These are phyloP conservation scores for Neoboletus magnificus DNA, from an alignment of 768 basidiomycete genomes.

Conservation along the genomic window DNA sequence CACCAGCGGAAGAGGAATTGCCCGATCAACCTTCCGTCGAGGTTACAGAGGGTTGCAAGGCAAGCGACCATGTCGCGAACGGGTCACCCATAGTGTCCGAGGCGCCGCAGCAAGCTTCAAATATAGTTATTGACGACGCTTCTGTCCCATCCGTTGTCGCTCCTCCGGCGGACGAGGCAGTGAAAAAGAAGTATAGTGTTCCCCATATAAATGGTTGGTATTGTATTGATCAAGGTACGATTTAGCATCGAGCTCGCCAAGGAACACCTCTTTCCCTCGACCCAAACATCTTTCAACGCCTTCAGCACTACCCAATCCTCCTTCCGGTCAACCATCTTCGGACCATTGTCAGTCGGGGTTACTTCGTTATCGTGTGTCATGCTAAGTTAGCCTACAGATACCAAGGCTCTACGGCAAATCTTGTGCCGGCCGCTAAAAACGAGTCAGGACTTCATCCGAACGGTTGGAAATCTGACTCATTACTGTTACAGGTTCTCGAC, in stretches of 20 bases:
- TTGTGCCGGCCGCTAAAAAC: not conserved
- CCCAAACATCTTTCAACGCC: conserved; percentile 18
- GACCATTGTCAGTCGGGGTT: conserved; percentile 50
- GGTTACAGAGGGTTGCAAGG: not conserved
- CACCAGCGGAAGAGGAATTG: not conserved
- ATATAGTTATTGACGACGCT: not conserved
- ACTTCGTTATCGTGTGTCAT: not conserved
- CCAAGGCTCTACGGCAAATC: conserved; percentile 17
- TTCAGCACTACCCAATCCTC: conserved; percentile 32
- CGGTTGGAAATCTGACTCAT: conserved; percentile 2
- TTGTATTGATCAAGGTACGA: conserved; percentile 4
- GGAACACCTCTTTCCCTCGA: conserved; percentile 47
- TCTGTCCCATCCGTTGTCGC: conserved; percentile 5
- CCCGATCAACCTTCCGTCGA: not conserved
- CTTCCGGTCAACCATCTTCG: conserved; percentile 62
- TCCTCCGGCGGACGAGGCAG: conserved; percentile 17
- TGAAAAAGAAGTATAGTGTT: conserved; percentile 24
- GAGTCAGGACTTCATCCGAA: conserved; percentile 19
- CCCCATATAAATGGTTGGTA: not conserved
- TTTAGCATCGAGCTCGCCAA: conserved; percentile 42
- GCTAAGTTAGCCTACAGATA: conserved; percentile 20
- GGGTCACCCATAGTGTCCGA: not conserved
- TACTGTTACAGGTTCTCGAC: conserved; percentile 20
- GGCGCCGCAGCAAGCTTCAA: conserved; percentile 10
- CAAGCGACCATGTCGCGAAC: conserved; percentile 1